phyloP scores from a whole-genome alignment of 805 yeast genomes.

The Myxozyma sirexii region DNA sequence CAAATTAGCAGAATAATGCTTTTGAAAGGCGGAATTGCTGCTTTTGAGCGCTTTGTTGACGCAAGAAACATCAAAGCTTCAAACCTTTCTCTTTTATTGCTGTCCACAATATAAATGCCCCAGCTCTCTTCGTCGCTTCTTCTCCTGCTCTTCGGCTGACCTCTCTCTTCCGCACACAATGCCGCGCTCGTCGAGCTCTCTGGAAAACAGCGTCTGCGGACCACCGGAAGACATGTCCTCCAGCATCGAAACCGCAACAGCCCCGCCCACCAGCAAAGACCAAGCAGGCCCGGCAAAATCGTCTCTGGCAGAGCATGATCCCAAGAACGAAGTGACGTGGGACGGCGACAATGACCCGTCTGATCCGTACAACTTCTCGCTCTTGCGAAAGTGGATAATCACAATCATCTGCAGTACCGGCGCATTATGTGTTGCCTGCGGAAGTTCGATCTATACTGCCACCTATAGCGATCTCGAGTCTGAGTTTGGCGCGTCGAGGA shows the following conservation, averaged over 20 bases:
- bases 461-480: constrained; percentile 47
- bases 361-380: constrained; percentile 45
- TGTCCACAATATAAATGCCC: no score
- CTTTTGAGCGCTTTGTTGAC: no score
- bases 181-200: background rate
- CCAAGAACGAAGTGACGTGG: constrained; percentile 27
- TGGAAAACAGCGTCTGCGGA: constrained; percentile 6
- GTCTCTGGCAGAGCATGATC: background rate
- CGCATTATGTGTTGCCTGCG: constrained; percentile 45
- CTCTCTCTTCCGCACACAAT: background rate
- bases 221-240: background rate
- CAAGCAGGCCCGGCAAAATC: background rate
- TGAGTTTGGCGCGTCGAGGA: constrained; percentile 48
- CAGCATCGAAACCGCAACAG: background rate
- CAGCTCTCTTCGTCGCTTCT: background rate
- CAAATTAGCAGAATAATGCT: no score
- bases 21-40: no score
- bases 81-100: no score
- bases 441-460: constrained; percentile 55
- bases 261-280: background rate
- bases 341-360: constrained; percentile 42
- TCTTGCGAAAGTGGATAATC: constrained; percentile 45
- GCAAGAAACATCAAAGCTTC: no score
- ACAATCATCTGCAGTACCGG: constrained; percentile 39
- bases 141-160: background rate